Percentiles rank a stretch among this genome's conserved stretches.
Conservation (phyloP, 2,329 filamentous ascomycete genomes). For the Colletotrichum tropicale region DNA sequence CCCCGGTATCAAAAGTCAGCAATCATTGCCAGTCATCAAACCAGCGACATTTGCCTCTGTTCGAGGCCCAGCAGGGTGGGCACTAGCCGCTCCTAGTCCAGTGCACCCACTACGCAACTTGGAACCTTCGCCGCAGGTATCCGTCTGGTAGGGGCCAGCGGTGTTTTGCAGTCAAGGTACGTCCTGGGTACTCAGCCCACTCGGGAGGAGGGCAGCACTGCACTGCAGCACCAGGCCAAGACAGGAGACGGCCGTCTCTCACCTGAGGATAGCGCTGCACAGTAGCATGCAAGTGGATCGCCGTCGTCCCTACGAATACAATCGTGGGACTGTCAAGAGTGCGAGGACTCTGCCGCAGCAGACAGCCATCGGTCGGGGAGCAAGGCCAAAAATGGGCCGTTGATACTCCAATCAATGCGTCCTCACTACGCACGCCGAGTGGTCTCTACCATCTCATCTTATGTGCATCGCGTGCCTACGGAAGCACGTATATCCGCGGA, state of each 20-base stretch:
- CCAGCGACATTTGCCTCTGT: conserved; percentile 11
- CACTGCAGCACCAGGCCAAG: neutral
- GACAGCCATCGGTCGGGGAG: neutral
- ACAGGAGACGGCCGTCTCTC: conserved; percentile 2
- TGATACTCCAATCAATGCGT: neutral
- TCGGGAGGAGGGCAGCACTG: neutral
- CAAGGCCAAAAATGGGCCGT: neutral
- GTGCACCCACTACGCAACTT: conserved; percentile 1
- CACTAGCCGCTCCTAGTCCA: conserved; percentile 9
- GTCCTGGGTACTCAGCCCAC: neutral
- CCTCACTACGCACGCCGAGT: neutral
- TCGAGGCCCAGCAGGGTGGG: conserved; percentile 6
- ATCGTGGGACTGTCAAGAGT: neutral
- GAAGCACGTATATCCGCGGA: neutral
- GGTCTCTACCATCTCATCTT: neutral
- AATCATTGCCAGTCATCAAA: conserved; percentile 6
- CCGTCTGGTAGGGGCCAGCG: neutral
- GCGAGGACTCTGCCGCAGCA: neutral
- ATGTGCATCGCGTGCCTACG: neutral
- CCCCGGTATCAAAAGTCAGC: neutral
- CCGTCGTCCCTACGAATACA: conserved; percentile 5
- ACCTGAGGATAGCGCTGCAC: neutral
- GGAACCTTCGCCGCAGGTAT: neutral
- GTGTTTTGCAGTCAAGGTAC: neutral
- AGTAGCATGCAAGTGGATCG: conserved; percentile 13